These are phyloP conservation scores for Stephanodiscus triporus DNA, from an alignment of 108 stramenopile species.

Conservation along the genomic window DNA sequence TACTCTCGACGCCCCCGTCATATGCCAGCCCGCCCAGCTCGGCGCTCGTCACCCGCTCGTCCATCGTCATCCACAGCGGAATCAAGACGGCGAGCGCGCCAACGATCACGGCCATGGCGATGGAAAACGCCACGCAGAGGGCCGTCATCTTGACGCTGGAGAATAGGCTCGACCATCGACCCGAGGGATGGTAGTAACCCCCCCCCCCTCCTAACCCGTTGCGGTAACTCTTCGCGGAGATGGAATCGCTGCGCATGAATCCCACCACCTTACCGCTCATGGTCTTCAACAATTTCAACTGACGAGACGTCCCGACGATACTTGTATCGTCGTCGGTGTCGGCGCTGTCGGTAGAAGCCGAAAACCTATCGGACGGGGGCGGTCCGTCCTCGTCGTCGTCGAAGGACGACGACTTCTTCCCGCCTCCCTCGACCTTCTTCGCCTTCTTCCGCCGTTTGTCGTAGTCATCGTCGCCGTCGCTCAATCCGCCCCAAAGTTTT, in stretches of 20 bases:
- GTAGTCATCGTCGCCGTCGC: too few species aligned
- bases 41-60: constrained; percentile 3
- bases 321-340: too few species aligned
- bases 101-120: not conserved
- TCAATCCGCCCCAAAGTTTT: too few species aligned
- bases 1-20: not conserved
- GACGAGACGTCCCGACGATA: too few species aligned
- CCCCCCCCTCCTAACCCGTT: not conserved
- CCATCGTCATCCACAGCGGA: not conserved
- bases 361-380: too few species aligned
- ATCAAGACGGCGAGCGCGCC: constrained; percentile 1
- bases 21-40: not conserved
- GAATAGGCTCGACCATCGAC: not conserved
- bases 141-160: not conserved
- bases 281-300: too few species aligned
- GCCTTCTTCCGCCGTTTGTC: too few species aligned
- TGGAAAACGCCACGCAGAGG: not conserved
- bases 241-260: not conserved
- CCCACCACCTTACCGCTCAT: not conserved
- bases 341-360: too few species aligned
- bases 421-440: not conserved
- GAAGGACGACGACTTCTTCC: not conserved
- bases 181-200: not conserved
- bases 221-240: not conserved
- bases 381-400: not conserved